Percentiles rank a stretch among this genome's conserved stretches.
These are phyloP conservation scores for Cystofilobasidium capitatum DNA, from an alignment of 768 basidiomycete species.

Conservation along the genomic window DNA sequence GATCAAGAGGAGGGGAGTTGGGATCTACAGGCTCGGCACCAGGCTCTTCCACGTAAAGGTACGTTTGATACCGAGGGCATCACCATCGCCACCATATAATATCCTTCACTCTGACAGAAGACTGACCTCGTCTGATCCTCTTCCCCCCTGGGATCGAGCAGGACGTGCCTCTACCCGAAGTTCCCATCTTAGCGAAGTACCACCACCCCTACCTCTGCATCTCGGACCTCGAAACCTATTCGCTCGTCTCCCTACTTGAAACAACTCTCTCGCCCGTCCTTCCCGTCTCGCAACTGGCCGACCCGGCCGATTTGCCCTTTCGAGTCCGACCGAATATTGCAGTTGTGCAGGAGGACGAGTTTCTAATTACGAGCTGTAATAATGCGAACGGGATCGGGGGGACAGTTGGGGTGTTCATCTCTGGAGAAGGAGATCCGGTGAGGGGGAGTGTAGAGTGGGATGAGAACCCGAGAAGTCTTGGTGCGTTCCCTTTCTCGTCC, in stretches of 20 bases:
- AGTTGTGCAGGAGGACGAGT: constrained; percentile 26
- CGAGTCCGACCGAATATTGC: constrained; percentile 15
- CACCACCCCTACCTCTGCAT: constrained; percentile 34
- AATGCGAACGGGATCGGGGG: constrained; percentile 7
- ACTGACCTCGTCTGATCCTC: constrained; percentile 47
- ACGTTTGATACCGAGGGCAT: not conserved
- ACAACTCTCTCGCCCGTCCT: constrained; percentile 1
- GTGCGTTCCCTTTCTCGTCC: not conserved
- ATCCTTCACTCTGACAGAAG: not conserved
- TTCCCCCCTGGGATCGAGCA: constrained; percentile 8
- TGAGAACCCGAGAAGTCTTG: constrained; percentile 14
- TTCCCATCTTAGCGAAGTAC: constrained; percentile 29
- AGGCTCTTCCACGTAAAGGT: constrained; percentile 29
- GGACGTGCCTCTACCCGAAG: constrained; percentile 39
- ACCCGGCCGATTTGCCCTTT: not conserved
- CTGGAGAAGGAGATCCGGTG: constrained; percentile 26
- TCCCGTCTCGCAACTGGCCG: constrained; percentile 14
- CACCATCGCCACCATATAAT: not conserved
- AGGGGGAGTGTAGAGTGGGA: constrained; percentile 25
- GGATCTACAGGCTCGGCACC: constrained; percentile 35
- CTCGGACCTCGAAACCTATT: constrained; percentile 29
- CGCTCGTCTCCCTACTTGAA: constrained; percentile 20
- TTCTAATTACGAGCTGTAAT: constrained; percentile 20
- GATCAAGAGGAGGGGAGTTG: constrained; percentile 38
- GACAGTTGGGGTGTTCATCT: constrained; percentile 23